Evolutionary conservation across 2,329 filamentous ascomycete genomes (phyloP), one percentile per base, ranked within the genome.

Genomic region (Fusarium virguliforme): DNA sequence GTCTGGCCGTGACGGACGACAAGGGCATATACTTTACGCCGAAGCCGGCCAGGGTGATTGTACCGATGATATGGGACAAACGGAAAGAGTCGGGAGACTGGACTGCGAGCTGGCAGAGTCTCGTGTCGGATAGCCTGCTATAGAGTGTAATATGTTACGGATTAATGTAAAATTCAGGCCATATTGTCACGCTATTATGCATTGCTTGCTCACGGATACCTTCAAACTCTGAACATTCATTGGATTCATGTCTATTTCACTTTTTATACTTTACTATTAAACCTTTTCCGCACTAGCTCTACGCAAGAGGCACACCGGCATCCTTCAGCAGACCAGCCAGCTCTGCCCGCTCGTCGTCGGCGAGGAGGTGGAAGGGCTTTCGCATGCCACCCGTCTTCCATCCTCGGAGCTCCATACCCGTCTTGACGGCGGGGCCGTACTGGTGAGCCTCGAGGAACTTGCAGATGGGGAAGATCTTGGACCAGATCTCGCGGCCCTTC

Each of bases 381-480:
- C 85, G 78, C 66, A 85, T 41, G 4, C 84, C 85, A 18, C 85
- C 85, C 1, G 85, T 86, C 43, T 77, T 74, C 73, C 80, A 80
- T 0, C 85, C 85, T 32, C 79, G 79, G 54, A 86, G 62, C 73
- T 86, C 84, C 75, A 86, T 82, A 0, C 81, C 85, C 0, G 85
- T 86, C 80, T 87, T 87, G 8, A 86, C 81, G 7, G 83, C 83
- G 6, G 82, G 76, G 0, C 80, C 77, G 64, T 87, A 87, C 60
- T 85, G 85, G 54, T 85, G 78, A 5, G 81, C 78, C 74, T 87
- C 85, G 6, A 87, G 70, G 43, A 86, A 84, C 73, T 85, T 85
- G 77, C 85, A 86, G 6, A 86, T 76, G 1, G 85, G 85, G 63
- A 79, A 86, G 6, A 84, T 83, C 77, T 85, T 85, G 15, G 76